Conservation (phyloP, 2,329 filamentous ascomycete genomes). For the Xylaria sp. region DNA sequence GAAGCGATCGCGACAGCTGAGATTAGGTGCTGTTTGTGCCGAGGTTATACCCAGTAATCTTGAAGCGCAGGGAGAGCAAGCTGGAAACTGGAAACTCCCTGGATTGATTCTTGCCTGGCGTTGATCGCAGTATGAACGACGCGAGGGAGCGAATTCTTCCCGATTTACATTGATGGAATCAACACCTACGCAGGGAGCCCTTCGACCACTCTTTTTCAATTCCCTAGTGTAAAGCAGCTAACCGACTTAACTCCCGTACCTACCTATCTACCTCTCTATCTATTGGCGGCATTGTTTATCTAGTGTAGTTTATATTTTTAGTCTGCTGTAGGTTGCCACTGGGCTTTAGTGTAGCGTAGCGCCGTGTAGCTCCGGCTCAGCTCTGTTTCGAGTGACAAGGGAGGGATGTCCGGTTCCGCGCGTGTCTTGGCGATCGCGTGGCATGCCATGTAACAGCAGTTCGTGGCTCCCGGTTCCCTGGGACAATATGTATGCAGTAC, state of each 20-base stretch:
- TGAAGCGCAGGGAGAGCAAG: slow-evolving; percentile 1
- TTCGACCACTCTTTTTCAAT: slow-evolving; percentile 2
- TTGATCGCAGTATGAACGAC: background rate
- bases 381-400: background rate
- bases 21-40: background rate
- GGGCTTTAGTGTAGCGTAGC: background rate
- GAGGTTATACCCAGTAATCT: background rate
- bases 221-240: background rate
- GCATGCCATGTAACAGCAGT: slow-evolving; percentile 11
- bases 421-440: slow-evolving; percentile 30
- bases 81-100: slow-evolving; percentile 12
- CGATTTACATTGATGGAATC: background rate
- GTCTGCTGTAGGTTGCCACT: background rate
- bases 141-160: background rate
- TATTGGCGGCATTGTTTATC: background rate
- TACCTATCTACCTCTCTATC: background rate
- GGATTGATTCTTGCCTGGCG: too few species aligned
- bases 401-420: background rate
- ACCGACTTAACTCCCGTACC: background rate
- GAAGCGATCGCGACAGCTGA: slow-evolving; percentile 1
- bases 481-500: background rate
- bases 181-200: background rate
- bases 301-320: background rate
- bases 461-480: slow-evolving; percentile 19
- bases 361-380: slow-evolving; percentile 2